Evolutionary conservation across 192 early-diverging fungal species (phyloP).

Genomic region (Kickxella alabastrina): DNA sequence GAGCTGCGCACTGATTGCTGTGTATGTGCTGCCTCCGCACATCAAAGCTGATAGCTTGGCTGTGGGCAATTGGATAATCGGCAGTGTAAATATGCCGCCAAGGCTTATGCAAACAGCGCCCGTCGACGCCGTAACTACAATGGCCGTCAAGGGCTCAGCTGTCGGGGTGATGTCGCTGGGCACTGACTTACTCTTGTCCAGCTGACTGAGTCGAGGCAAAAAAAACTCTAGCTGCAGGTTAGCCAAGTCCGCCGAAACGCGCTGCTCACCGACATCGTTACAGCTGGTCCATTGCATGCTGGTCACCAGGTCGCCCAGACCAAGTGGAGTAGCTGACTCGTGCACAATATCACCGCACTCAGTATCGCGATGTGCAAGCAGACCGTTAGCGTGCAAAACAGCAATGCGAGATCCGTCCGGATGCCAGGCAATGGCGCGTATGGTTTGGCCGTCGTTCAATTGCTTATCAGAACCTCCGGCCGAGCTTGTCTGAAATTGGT

Average conservation of each 20-base stretch:
- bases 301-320: constrained; percentile 3
- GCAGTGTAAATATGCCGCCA: constrained; percentile 37
- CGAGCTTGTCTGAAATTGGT: constrained; percentile 3
- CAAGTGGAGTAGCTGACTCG: constrained; percentile 17
- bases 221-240: constrained; percentile 14
- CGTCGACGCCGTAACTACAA: constrained; percentile 9
- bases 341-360: constrained; percentile 33
- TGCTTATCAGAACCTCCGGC: background rate
- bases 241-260: background rate
- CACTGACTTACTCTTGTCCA: constrained; percentile 23
- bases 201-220: constrained; percentile 18
- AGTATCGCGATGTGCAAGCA: constrained; percentile 35
- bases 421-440: constrained; percentile 33
- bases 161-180: constrained; percentile 19
- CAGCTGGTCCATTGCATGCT: constrained; percentile 35
- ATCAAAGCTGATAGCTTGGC: background rate
- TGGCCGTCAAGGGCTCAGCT: constrained; percentile 15
- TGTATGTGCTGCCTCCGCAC: background rate
- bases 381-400: constrained; percentile 28
- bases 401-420: constrained; percentile 19
- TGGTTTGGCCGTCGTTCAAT: background rate
- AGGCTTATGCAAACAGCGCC: constrained; percentile 31
- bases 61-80: constrained; percentile 1
- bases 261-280: background rate
- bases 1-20: constrained; percentile 9